These are phyloP conservation scores for Ramalina peruviana DNA, from an alignment of 495 filamentous ascomycete genomes.

Conservation along the genomic window DNA sequence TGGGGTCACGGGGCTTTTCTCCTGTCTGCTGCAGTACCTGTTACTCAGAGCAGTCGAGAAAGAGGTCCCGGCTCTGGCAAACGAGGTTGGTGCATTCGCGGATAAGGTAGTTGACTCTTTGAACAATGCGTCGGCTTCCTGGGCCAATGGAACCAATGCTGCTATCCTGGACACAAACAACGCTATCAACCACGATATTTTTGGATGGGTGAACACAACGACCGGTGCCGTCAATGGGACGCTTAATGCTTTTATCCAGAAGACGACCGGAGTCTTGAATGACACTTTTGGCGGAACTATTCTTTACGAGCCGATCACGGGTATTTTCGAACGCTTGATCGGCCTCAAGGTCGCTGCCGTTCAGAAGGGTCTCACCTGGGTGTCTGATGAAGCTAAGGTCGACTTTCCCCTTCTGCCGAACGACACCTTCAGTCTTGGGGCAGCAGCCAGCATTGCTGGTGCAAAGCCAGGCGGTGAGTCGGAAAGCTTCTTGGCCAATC, in stretches of 20 bases:
- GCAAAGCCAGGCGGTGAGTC: constrained; percentile 32
- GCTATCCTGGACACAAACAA: constrained; percentile 52
- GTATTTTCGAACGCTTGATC: constrained; percentile 62
- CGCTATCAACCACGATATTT: constrained; percentile 68
- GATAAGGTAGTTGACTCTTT: constrained; percentile 61
- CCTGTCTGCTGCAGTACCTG: constrained; percentile 74
- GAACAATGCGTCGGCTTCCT: constrained; percentile 56
- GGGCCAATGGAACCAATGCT: constrained; percentile 64
- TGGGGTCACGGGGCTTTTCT: constrained; percentile 69
- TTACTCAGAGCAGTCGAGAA: constrained; percentile 59
- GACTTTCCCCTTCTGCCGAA: constrained; percentile 63
- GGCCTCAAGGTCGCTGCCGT: constrained; percentile 62
- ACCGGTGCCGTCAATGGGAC: constrained; percentile 74
- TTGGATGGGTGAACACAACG: constrained; percentile 78
- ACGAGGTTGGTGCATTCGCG: constrained; percentile 69
- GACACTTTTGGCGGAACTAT: constrained; percentile 67
- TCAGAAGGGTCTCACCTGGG: constrained; percentile 79
- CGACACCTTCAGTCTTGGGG: constrained; percentile 74
- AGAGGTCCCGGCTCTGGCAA: constrained; percentile 59
- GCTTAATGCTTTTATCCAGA: constrained; percentile 63
- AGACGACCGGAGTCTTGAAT: constrained; percentile 57
- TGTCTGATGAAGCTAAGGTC: constrained; percentile 71
- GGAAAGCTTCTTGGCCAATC: constrained; percentile 61
- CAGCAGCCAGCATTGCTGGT: constrained; percentile 42
- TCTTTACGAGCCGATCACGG: constrained; percentile 56